Percentiles rank a stretch among this genome's conserved stretches.
Evolutionary conservation across 768 basidiomycete genomes (phyloP).

Genomic region (Kondoa subrosea): DNA sequence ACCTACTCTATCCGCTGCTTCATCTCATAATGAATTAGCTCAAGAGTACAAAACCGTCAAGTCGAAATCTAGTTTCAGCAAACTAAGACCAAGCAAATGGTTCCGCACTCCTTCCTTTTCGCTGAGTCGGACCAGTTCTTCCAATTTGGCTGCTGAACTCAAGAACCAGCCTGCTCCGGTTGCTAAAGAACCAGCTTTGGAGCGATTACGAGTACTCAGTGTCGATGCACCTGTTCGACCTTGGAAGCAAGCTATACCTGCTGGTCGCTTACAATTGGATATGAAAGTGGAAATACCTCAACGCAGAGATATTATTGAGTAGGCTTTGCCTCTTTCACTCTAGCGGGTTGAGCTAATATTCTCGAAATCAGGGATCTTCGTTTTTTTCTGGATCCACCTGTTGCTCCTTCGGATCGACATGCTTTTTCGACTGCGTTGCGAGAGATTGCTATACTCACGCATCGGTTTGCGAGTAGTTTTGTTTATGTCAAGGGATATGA

Average conservation of each 20-base stretch:
- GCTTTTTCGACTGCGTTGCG: background rate
- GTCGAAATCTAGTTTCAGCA: background rate
- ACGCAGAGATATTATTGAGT: too few relatives aligned
- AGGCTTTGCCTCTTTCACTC: too few relatives aligned
- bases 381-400: constrained; percentile 4
- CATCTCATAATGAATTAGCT: background rate
- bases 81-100: background rate
- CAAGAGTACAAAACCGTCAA: background rate
- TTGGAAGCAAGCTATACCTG: background rate
- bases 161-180: background rate
- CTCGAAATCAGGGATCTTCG: constrained; percentile 6
- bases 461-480: constrained; percentile 6
- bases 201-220: background rate
- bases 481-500: constrained; percentile 16
- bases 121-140: background rate
- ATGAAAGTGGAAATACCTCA: too few relatives aligned
- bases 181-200: background rate
- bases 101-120: background rate
- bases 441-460: background rate
- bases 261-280: background rate
- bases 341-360: too few relatives aligned
- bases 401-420: background rate
- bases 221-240: background rate
- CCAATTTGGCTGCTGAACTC: background rate
- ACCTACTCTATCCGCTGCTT: background rate